Evolutionary conservation across 345 rosid genomes (phyloP).

Genomic region (Bruguiera sexangula): DNA sequence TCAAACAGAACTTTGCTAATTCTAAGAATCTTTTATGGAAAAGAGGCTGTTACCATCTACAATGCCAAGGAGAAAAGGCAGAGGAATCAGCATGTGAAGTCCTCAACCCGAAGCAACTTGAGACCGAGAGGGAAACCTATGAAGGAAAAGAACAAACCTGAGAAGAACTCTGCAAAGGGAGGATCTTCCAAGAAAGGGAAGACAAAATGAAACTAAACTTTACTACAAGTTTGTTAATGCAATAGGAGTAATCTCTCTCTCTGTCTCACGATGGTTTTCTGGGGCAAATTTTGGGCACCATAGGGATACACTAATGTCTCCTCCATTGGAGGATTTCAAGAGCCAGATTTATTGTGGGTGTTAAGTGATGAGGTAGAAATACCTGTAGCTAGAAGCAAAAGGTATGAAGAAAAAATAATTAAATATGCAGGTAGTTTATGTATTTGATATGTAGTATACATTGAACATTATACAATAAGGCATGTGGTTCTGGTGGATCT

Average conservation of each 20-base stretch:
- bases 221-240: neutral
- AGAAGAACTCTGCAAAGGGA: slow-evolving; percentile 36
- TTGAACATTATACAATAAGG: neutral
- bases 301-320: neutral
- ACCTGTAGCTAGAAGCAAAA: too few relatives aligned
- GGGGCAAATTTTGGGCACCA: neutral
- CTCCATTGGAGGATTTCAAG: too few relatives aligned
- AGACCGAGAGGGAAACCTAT: slow-evolving; percentile 37
- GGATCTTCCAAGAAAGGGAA: slow-evolving; percentile 36
- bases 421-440: too few relatives aligned
- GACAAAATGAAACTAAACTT: slow-evolving; percentile 27
- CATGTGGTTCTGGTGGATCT: neutral
- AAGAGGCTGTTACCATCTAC: slow-evolving; percentile 71
- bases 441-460: too few relatives aligned
- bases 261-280: neutral
- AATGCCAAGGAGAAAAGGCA: slow-evolving; percentile 68
- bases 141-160: slow-evolving; percentile 26
- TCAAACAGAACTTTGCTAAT: neutral
- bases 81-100: slow-evolving; percentile 33
- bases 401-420: too few relatives aligned
- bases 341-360: too few relatives aligned
- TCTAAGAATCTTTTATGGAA: neutral
- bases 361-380: too few relatives aligned
- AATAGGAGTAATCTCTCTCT: too few relatives aligned
- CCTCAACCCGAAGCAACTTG: slow-evolving; percentile 43